Conservation (phyloP, 768 basidiomycete species). For the Boletus rufocinnamomeus region DNA sequence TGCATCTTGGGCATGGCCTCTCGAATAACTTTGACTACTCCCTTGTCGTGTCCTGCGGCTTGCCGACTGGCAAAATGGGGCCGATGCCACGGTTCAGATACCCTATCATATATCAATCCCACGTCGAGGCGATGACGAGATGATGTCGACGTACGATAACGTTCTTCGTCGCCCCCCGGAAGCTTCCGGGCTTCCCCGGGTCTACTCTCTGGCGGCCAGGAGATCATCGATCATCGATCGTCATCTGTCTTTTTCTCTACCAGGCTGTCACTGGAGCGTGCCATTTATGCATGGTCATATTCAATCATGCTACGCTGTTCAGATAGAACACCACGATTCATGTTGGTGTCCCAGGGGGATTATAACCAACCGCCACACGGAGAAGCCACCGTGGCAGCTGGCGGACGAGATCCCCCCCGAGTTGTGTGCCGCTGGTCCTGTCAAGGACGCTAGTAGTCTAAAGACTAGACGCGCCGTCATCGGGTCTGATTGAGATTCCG, state of each 20-base stretch:
- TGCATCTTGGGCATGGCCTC: slow-evolving; percentile 4
- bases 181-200: neutral
- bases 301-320: neutral
- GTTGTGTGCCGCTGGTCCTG: no score
- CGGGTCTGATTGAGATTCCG: no score
- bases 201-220: neutral
- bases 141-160: neutral
- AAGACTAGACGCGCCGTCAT: no score
- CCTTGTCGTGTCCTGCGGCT: neutral
- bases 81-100: neutral
- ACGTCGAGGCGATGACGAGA: neutral
- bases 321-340: neutral
- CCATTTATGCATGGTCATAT: neutral
- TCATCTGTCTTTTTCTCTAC: neutral
- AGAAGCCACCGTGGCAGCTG: no score
- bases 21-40: neutral
- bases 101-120: slow-evolving; percentile 1
- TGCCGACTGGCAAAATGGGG: neutral
- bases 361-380: no score
- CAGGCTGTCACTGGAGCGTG: neutral
- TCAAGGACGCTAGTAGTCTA: no score
- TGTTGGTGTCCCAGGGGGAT: neutral
- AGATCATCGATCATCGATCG: no score
- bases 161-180: slow-evolving; percentile 6
- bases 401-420: no score